These are phyloP conservation scores for Corinectria fuckeliana DNA, from an alignment of 2,329 filamentous ascomycete species.

Conservation along the genomic window DNA sequence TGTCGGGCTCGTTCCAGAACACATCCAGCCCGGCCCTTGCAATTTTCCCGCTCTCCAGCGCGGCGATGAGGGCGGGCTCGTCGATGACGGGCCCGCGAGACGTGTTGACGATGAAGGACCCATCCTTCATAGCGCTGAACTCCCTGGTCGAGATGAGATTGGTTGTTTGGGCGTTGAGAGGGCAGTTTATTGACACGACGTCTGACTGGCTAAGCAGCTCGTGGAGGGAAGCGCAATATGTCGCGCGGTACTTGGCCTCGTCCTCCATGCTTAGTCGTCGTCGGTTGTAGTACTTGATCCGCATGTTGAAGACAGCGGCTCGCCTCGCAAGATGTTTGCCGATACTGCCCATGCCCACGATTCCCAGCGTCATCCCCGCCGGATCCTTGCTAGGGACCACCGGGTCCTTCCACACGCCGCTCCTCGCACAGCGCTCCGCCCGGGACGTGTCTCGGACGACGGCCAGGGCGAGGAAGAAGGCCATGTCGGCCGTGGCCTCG, in stretches of 20 bases:
- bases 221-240: constrained; percentile 46
- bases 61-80: constrained; percentile 54
- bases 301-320: constrained; percentile 51
- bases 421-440: constrained; percentile 45
- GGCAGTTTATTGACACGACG: constrained; percentile 49
- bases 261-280: constrained; percentile 41
- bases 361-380: constrained; percentile 51
- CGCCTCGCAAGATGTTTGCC: constrained; percentile 52
- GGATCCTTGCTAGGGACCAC: constrained; percentile 50
- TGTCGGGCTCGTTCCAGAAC: constrained; percentile 51
- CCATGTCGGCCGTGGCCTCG: constrained; percentile 59
- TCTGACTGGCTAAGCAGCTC: constrained; percentile 50
- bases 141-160: constrained; percentile 48
- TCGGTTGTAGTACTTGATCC: constrained; percentile 53
- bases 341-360: constrained; percentile 56
- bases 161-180: constrained; percentile 49
- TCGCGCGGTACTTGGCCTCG: constrained; percentile 44
- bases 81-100: constrained; percentile 57
- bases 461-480: constrained; percentile 44
- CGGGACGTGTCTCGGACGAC: constrained; percentile 53
- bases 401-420: constrained; percentile 47
- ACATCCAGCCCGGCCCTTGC: constrained; percentile 57
- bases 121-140: constrained; percentile 55
- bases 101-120: constrained; percentile 57
- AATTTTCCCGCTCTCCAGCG: constrained; percentile 54